These are phyloP conservation scores for Macrophomina phaseolina DNA, from an alignment of 2,329 filamentous ascomycete species.

Conservation along the genomic window DNA sequence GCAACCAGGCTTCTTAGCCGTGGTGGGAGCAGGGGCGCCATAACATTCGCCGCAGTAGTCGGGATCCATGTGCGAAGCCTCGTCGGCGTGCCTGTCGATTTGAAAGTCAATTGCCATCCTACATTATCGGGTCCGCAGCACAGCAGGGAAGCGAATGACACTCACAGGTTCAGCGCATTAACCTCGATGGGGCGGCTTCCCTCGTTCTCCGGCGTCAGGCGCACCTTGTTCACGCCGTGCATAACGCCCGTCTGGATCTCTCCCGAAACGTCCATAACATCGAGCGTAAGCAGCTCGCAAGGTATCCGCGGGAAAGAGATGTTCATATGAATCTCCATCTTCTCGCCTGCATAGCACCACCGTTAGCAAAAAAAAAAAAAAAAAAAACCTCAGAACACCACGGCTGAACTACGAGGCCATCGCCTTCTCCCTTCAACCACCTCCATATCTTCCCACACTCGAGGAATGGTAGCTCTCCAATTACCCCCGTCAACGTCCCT, in stretches of 20 bases:
- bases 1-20: conserved; percentile 80
- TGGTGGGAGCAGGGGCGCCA: conserved; percentile 75
- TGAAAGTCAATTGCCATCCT: conserved; percentile 8
- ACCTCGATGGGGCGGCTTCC: conserved; percentile 64
- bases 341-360: conserved; percentile 68
- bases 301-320: conserved; percentile 93
- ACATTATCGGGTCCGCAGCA: not conserved
- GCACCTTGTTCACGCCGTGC: conserved; percentile 90
- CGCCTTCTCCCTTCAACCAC: not conserved
- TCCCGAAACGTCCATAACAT: conserved; percentile 98
- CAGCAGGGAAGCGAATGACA: not conserved
- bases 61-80: conserved; percentile 81
- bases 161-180: conserved; percentile 47
- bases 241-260: conserved; percentile 95
- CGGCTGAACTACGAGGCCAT: too few species aligned
- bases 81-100: conserved; percentile 64
- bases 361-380: conserved; percentile 14
- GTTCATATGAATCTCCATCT: conserved; percentile 99
- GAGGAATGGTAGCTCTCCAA: too few species aligned
- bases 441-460: not conserved
- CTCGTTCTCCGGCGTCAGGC: conserved; percentile 72
- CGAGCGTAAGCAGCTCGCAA: conserved; percentile 92
- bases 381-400: too few species aligned
- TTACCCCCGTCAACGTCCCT: not conserved
- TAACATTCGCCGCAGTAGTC: conserved; percentile 94